Evolutionary conservation across 306 rosid species (phyloP).

Genomic region (Begonia peltatifolia): DNA sequence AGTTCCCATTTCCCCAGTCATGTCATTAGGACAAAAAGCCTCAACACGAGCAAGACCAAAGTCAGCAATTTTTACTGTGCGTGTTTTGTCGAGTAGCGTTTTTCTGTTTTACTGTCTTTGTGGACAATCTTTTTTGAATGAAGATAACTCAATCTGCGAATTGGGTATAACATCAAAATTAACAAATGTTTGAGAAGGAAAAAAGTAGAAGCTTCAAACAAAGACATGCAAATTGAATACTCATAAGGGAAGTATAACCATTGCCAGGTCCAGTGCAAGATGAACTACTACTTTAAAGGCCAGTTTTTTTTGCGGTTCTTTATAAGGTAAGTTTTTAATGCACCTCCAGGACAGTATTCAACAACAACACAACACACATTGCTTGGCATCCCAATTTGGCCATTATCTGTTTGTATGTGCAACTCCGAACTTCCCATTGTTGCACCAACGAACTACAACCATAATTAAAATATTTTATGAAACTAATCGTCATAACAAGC

Average conservation of each 20-base stretch:
- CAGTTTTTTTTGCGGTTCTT: constrained; percentile 87
- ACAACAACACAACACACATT: constrained; percentile 73
- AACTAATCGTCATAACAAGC: background rate
- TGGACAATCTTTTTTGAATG: constrained; percentile 71
- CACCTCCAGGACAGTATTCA: constrained; percentile 89
- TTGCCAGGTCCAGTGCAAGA: constrained; percentile 92
- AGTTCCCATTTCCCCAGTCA: constrained; percentile 90
- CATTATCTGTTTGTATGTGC: constrained; percentile 75
- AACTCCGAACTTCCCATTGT: constrained; percentile 81
- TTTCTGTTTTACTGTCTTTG: constrained; percentile 87
- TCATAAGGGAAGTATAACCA: constrained; percentile 21
- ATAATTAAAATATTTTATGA: constrained; percentile 1
- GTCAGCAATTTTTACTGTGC: constrained; percentile 68
- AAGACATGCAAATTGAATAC: background rate
- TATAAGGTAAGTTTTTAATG: constrained; percentile 88
- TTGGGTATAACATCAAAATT: constrained; percentile 1
- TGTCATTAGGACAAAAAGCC: constrained; percentile 89
- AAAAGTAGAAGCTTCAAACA: too few relatives aligned
- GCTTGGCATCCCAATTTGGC: constrained; percentile 85
- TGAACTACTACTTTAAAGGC: constrained; percentile 97
- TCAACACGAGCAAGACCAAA: constrained; percentile 89
- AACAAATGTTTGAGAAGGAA: background rate
- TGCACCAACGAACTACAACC: constrained; percentile 74
- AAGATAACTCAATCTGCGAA: constrained; percentile 69
- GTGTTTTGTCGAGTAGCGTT: constrained; percentile 85